phyloP scores from a whole-genome alignment of 1,139 yeast species.

The Protomyces inundatus region DNA sequence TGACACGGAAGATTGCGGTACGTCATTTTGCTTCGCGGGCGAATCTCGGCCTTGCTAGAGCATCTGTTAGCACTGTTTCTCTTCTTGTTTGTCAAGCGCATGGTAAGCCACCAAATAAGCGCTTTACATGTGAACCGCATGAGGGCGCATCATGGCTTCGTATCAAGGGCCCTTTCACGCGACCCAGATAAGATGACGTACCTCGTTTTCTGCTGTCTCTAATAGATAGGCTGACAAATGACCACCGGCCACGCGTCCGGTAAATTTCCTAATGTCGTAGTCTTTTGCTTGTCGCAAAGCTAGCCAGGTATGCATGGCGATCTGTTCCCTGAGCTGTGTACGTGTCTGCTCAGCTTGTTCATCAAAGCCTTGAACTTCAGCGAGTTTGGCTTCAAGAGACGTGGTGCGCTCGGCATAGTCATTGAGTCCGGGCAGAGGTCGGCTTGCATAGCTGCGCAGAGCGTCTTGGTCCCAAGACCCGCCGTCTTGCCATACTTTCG shows the following conservation, averaged over 20 bases:
- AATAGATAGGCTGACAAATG: not conserved
- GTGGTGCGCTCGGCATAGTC: not conserved
- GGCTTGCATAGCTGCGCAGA: not conserved
- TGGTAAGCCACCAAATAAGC: no score
- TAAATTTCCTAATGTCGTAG: conserved; percentile 1
- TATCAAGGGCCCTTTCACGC: no score
- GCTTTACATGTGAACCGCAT: no score
- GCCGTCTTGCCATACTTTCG: conserved; percentile 37
- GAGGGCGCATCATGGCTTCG: no score
- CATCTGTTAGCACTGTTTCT: no score
- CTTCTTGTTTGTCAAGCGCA: no score
- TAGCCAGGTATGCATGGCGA: conserved; percentile 11
- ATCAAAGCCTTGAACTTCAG: not conserved
- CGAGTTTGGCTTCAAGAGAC: not conserved
- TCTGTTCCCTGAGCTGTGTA: conserved; percentile 3
- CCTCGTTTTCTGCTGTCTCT: not conserved
- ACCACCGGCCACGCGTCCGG: conserved; percentile 15
- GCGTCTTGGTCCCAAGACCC: conserved; percentile 4
- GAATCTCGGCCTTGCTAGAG: not conserved
- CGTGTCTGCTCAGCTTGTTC: not conserved
- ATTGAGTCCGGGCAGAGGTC: not conserved
- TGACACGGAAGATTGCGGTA: not conserved
- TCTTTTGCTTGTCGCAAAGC: conserved; percentile 9
- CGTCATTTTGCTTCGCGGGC: not conserved
- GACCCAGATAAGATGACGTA: no score